Conservation (phyloP, 805 yeast species). For the Schizosaccharomyces octosporus region DNA sequence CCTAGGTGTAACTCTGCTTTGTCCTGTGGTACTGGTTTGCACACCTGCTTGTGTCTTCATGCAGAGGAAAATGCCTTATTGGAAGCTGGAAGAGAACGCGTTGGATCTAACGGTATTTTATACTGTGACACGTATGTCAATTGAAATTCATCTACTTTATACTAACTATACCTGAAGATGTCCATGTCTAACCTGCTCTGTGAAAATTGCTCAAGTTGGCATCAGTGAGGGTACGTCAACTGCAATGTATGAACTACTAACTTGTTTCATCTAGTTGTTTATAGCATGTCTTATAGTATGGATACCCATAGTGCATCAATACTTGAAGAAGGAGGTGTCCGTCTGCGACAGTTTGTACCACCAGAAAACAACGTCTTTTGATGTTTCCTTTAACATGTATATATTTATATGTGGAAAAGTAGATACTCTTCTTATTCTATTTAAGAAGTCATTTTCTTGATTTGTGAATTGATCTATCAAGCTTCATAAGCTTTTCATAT, state of each 20-base stretch:
- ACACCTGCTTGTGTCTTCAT: conserved; percentile 79
- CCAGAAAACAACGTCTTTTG: conserved; percentile 10
- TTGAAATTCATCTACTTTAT: neutral
- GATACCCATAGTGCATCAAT: conserved; percentile 53
- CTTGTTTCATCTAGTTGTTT: conserved; percentile 30
- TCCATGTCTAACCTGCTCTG: conserved; percentile 88
- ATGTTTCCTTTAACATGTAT: neutral
- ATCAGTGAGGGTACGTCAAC: conserved; percentile 26
- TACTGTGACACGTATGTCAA: conserved; percentile 53
- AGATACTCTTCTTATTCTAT: neutral
- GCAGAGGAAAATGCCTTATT: conserved; percentile 92
- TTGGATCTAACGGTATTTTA: conserved; percentile 29
- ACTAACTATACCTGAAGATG: conserved; percentile 15
- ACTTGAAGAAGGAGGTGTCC: conserved; percentile 47
- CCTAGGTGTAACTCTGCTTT: conserved; percentile 40
- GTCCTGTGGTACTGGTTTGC: conserved; percentile 40
- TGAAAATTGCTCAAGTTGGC: conserved; percentile 84
- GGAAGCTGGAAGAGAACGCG: conserved; percentile 79
- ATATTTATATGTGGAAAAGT: too few species aligned
- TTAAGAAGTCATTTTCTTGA: neutral
- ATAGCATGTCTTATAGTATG: conserved; percentile 81
- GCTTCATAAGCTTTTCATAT: too few species aligned
- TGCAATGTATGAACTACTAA: neutral
- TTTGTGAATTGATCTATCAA: neutral
- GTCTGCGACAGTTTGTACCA: conserved; percentile 34